phyloP scores from a whole-genome alignment of 768 basidiomycete genomes.

The Mycena venus region DNA sequence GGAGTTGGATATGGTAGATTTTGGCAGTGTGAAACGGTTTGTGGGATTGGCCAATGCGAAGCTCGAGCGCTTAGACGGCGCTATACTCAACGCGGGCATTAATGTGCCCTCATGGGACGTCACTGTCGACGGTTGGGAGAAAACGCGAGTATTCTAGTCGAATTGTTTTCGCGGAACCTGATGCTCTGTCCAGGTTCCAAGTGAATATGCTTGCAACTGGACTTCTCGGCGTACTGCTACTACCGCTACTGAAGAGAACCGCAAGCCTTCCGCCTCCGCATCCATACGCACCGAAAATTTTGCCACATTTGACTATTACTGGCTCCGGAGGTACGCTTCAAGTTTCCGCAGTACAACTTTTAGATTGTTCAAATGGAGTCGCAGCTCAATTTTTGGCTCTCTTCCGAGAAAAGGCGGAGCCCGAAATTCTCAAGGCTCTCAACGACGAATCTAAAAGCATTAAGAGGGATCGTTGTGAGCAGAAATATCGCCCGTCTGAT shows the following conservation, averaged over 20 bases:
- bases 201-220: constrained; percentile 19
- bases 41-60: constrained; percentile 42
- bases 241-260: constrained; percentile 14
- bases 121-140: constrained; percentile 51
- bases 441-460: constrained; percentile 7
- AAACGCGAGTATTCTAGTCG: constrained; percentile 36
- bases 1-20: constrained; percentile 49
- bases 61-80: constrained; percentile 40
- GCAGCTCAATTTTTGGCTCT: neutral
- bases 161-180: neutral
- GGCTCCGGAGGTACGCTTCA: constrained; percentile 18
- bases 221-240: constrained; percentile 13
- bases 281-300: neutral
- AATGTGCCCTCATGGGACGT: constrained; percentile 1
- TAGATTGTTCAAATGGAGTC: neutral
- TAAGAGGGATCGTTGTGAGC: constrained; percentile 9
- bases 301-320: constrained; percentile 25
- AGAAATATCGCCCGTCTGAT: too few relatives aligned
- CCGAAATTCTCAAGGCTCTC: constrained; percentile 11
- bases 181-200: constrained; percentile 3
- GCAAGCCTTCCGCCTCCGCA: constrained; percentile 7
- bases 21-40: constrained; percentile 49
- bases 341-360: neutral
- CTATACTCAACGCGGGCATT: constrained; percentile 48
- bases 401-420: neutral